phyloP scores from a whole-genome alignment of 306 rosid genomes.

The Calophaca sinica region DNA sequence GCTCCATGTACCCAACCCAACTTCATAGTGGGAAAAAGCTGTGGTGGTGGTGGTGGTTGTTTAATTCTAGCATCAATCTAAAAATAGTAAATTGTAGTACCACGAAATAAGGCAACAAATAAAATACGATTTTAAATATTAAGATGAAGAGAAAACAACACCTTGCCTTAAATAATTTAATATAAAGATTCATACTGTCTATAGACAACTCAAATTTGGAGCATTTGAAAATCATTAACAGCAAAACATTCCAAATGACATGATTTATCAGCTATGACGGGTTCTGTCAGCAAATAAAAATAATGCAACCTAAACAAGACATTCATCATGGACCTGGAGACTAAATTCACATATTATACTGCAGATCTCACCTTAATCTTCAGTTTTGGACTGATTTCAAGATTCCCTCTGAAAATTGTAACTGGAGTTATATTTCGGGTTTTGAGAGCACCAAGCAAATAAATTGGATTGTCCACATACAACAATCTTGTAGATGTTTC shows the following conservation, averaged over 20 bases:
- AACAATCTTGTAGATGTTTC: slow-evolving; percentile 73
- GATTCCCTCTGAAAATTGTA: slow-evolving; percentile 84
- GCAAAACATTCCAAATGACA: neutral
- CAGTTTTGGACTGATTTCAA: slow-evolving; percentile 72
- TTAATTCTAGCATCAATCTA: slow-evolving; percentile 1
- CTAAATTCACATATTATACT: slow-evolving; percentile 25
- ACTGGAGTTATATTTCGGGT: slow-evolving; percentile 75
- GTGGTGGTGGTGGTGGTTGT: neutral
- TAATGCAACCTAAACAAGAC: neutral
- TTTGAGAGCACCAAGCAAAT: slow-evolving; percentile 80
- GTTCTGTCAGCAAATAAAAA: neutral
- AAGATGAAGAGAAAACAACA: slow-evolving; percentile 20
- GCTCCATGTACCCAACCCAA: neutral
- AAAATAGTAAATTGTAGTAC: slow-evolving; percentile 14
- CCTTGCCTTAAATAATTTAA: slow-evolving; percentile 14
- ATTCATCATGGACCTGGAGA: slow-evolving; percentile 36
- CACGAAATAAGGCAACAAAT: slow-evolving; percentile 22
- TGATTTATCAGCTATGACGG: slow-evolving; percentile 1
- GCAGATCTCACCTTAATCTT: slow-evolving; percentile 77
- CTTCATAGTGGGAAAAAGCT: neutral
- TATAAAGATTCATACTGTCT: slow-evolving; percentile 18
- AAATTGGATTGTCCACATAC: slow-evolving; percentile 69
- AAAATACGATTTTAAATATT: slow-evolving; percentile 33
- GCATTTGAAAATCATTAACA: slow-evolving; percentile 11
- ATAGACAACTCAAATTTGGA: slow-evolving; percentile 29